Base-by-base conservation (phyloP, 2,329 filamentous ascomycete species). In the Cordyceps farinosa region DNA sequence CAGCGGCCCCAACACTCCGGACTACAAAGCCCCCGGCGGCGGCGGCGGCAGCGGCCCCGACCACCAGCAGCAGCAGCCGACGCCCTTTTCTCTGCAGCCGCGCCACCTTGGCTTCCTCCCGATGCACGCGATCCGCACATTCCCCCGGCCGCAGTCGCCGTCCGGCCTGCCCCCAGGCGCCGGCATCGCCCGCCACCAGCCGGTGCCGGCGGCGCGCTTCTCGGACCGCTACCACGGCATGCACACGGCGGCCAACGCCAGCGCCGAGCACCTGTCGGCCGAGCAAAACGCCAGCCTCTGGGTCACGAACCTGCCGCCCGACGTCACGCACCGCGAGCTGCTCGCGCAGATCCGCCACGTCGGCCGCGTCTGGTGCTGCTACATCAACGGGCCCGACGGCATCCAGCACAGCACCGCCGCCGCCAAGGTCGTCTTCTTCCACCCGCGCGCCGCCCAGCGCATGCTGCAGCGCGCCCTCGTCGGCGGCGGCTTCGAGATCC, bases 351-450 rank as follows among this genome's bases (percentile, higher is more conserved):
- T 86, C 50, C 75, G 77, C 11, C 68, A 74, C 64, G 72, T 79
- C 36, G 84, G 84, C 2, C 82, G 84, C 62, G 71, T 86, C 11
- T 85, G 75, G 68, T 80, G 81, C 52, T 75, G 75, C 1, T 80
- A 80, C 63, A 80, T 86, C 73, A 86, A 84, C 73, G 69, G 71
- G 1, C 80, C 82, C 0, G 76, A 79, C 64, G 71, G 70, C 17
- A 54, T 69, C 2, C 66, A 67, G 3, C 74, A 78, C 57, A 71
- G 74, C 53, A 70, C 74, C 0, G 76, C 76, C n/a, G 80, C 81
- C 0, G 79, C 80, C 22, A 83, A 83, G 69, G 66, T 84, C 13
- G 77, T 82, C 36, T 84, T 84, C 67, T 83, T 82, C 66, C 74
- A 74, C 73, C 78, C 2, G 40, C 45, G 22, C 0, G 73, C 76